A percentile compares a stretch with the other conserved stretches of the same genome.
Evolutionary conservation across 2,329 filamentous ascomycete species (phyloP).

Genomic region (Aureobasidium mangrovei): DNA sequence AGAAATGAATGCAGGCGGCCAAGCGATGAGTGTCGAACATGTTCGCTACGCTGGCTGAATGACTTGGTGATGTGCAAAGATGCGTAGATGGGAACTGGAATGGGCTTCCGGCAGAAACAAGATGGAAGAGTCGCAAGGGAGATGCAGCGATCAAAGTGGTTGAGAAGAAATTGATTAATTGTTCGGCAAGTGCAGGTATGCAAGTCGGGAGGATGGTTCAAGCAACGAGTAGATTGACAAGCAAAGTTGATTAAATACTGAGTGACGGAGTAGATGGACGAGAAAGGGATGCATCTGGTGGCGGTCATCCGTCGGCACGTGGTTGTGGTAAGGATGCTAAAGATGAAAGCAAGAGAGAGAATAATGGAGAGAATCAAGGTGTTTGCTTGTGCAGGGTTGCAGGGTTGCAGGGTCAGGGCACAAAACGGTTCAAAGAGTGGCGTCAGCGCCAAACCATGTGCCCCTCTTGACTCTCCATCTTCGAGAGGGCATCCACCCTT

Average conservation of each 20-base stretch:
- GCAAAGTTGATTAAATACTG: constrained; percentile 1
- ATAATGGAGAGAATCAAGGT: neutral
- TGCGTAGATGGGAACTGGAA: too few relatives aligned
- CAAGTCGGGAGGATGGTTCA: neutral
- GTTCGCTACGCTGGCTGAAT: too few relatives aligned
- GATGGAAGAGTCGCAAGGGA: too few relatives aligned
- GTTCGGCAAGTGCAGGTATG: neutral
- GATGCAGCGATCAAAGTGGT: too few relatives aligned
- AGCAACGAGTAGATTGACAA: neutral
- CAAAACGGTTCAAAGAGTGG: constrained; percentile 9
- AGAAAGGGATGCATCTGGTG: neutral
- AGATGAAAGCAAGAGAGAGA: neutral
- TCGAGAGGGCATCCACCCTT: neutral
- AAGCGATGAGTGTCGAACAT: too few relatives aligned
- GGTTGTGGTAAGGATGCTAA: neutral
- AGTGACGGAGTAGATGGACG: neutral
- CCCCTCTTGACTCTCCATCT: neutral
- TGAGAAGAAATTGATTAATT: too few relatives aligned
- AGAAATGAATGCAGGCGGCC: too few relatives aligned
- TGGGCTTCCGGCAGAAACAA: too few relatives aligned
- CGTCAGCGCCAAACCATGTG: constrained; percentile 2
- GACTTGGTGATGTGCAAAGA: too few relatives aligned
- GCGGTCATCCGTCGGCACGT: neutral
- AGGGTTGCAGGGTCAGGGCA: neutral
- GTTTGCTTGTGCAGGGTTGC: neutral